Base-by-base conservation (phyloP, 768 basidiomycete species). In the Leucocoprinus birnbaumii region DNA sequence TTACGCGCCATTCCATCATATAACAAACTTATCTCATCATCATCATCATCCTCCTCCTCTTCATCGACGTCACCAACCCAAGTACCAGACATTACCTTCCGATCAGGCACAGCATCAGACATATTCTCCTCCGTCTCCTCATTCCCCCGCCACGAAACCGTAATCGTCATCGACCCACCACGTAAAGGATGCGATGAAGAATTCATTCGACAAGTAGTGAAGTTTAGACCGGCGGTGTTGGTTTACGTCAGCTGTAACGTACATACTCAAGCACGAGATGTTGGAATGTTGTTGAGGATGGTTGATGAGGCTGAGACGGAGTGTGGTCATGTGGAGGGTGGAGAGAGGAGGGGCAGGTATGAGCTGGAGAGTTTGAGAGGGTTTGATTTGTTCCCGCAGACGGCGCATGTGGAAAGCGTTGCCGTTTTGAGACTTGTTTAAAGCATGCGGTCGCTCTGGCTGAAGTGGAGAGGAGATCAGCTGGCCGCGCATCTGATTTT, bases 181-280 rank as follows among this genome's bases (percentile, higher is more conserved):
- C 77, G 96, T 59, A 98, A 98, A 68, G 97, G 97, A 19, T 96
- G 91, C 64, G 94, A 96, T 68, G 81, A 83, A 43, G 71, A 74
- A 21, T 91, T 91, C 59, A 76, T 98, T 38, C 69, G 78, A 38
- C 96, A 98, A 71, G 69, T 97, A 34, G 64, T 95, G 48, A 67
- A 63, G 5, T 90, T 98, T 70, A 71, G 83, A 35, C 76, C 87
- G 11, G 71, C 73, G 53, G 82, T 80, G 25, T 77, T 95, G 58
- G 89, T 94, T 48, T 97, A 97, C 64, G 92, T 98, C 54, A 93
- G 90, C 65, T 97, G 94, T 63, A 97, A 96, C 65, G 94, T 97
- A 45, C 94, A 95, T 63, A 94, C 94, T 7, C 90, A 92, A 73
- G 91, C 90, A 27, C 73, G 94, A 62, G 95, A 97, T 69, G 77